A percentile compares a stretch with the other conserved stretches of the same genome.
Conservation (phyloP, 345 rosid genomes). For the Citrus sp. region DNA sequence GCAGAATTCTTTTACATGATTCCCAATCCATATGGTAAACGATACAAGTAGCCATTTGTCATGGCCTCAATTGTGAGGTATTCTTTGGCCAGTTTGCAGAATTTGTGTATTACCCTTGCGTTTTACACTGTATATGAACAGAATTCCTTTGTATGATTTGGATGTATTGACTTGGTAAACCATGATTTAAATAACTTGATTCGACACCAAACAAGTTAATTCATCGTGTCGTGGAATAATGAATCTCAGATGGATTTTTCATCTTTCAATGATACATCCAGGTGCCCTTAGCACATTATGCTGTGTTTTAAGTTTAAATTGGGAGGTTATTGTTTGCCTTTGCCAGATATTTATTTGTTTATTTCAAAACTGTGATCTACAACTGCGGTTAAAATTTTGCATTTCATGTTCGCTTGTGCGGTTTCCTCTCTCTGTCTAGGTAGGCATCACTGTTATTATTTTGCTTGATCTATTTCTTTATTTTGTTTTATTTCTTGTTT, state of each 20-base stretch:
- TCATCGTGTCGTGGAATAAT: background rate
- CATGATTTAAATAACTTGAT: background rate
- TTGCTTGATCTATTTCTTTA: background rate
- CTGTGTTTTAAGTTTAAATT: background rate
- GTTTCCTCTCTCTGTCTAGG: background rate
- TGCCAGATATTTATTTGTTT: background rate
- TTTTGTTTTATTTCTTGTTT: conserved; percentile 1
- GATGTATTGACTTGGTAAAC: background rate
- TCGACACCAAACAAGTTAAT: background rate
- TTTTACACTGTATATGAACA: background rate
- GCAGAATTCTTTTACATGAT: background rate
- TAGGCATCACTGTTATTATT: background rate
- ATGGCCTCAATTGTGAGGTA: background rate
- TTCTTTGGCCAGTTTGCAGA: background rate
- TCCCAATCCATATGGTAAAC: background rate
- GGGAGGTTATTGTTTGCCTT: background rate
- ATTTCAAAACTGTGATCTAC: background rate
- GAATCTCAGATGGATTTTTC: background rate
- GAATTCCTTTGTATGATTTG: background rate
- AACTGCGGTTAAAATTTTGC: background rate
- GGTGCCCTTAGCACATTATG: background rate
- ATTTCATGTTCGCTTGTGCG: background rate
- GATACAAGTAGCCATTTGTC: background rate
- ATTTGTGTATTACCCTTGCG: background rate
- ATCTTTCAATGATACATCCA: background rate